Evolutionary conservation across 2,329 filamentous ascomycete species (phyloP).

Genomic region (Lachnellula subtilissima): DNA sequence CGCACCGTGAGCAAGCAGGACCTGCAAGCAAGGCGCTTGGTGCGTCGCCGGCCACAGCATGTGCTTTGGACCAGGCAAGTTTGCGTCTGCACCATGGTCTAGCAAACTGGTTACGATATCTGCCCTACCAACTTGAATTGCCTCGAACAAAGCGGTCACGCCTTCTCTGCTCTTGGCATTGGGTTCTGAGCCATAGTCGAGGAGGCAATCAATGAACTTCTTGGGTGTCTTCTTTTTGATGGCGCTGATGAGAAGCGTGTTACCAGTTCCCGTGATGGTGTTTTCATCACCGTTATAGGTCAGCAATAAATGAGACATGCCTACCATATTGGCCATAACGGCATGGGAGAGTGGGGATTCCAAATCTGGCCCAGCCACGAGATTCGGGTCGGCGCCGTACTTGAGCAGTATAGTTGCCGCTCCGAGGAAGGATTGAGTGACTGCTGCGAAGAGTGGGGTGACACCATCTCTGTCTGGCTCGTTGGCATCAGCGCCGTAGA

Average conservation of each 20-base stretch:
- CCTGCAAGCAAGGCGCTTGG: slow-evolving; percentile 51
- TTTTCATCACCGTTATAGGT: slow-evolving; percentile 57
- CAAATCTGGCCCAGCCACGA: slow-evolving; percentile 43
- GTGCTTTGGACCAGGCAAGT: slow-evolving; percentile 65
- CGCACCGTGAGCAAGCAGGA: slow-evolving; percentile 55
- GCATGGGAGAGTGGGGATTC: slow-evolving; percentile 53
- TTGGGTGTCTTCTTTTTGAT: slow-evolving; percentile 55
- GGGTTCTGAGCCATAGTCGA: slow-evolving; percentile 55
- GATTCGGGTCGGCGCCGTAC: slow-evolving; percentile 57
- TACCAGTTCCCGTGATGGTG: slow-evolving; percentile 48
- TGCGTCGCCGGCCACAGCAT: slow-evolving; percentile 62
- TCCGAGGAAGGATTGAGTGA: slow-evolving; percentile 49
- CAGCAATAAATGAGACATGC: slow-evolving; percentile 55
- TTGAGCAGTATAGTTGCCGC: slow-evolving; percentile 57
- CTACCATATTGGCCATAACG: slow-evolving; percentile 47
- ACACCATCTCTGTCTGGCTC: slow-evolving; percentile 42
- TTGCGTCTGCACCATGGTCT: slow-evolving; percentile 59
- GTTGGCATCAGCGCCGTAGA: slow-evolving; percentile 56
- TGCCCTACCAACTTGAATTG: slow-evolving; percentile 50
- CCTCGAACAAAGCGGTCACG: slow-evolving; percentile 58
- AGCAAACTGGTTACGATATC: slow-evolving; percentile 52
- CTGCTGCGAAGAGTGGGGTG: slow-evolving; percentile 47
- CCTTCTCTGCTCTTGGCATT: slow-evolving; percentile 57
- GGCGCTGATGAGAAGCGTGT: slow-evolving; percentile 54
- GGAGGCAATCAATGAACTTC: slow-evolving; percentile 52